These are phyloP conservation scores for Tardiomyces blankii DNA, from an alignment of 1,139 yeast species.

Conservation along the genomic window DNA sequence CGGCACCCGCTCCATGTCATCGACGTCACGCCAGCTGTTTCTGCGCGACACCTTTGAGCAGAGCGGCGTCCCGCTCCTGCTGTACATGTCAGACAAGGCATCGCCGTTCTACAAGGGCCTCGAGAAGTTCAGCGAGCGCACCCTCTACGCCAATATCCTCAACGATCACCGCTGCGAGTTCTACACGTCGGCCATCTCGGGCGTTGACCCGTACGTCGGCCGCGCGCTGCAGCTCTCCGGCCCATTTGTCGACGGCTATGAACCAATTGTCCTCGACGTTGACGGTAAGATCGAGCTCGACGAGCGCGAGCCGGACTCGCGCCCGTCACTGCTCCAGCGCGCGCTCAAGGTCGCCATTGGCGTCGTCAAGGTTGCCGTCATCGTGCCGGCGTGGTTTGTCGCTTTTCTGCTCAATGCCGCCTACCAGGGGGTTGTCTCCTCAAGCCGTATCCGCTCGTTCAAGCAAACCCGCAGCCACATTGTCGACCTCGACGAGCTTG, in stretches of 20 bases:
- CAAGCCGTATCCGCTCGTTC: slow-evolving; percentile 13
- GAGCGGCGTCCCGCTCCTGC: slow-evolving; percentile 39
- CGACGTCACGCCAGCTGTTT: slow-evolving; percentile 64
- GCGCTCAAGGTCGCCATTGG: slow-evolving; percentile 22
- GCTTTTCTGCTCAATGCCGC: slow-evolving; percentile 24
- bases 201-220: slow-evolving; percentile 41
- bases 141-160: slow-evolving; percentile 62
- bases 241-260: slow-evolving; percentile 39
- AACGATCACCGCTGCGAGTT: slow-evolving; percentile 74
- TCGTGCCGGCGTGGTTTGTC: slow-evolving; percentile 25
- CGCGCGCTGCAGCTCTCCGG: slow-evolving; percentile 29
- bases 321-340: slow-evolving; percentile 3
- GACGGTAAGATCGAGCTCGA: slow-evolving; percentile 13
- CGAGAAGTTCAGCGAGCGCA: slow-evolving; percentile 36
- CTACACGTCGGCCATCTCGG: slow-evolving; percentile 68
- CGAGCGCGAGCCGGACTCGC: slow-evolving; percentile 3
- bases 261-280: slow-evolving; percentile 43
- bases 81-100: slow-evolving; percentile 51
- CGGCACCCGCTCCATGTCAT: slow-evolving; percentile 54
- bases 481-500: slow-evolving; percentile 2
- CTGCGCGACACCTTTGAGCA: slow-evolving; percentile 36
- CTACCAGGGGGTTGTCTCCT: slow-evolving; percentile 19
- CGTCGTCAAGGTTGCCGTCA: slow-evolving; percentile 7
- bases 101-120: slow-evolving; percentile 53
- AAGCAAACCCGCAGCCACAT: slow-evolving; percentile 2